Base-by-base conservation (phyloP, 208 protist genomes). In the Acanthamoeba culbertsoni region DNA sequence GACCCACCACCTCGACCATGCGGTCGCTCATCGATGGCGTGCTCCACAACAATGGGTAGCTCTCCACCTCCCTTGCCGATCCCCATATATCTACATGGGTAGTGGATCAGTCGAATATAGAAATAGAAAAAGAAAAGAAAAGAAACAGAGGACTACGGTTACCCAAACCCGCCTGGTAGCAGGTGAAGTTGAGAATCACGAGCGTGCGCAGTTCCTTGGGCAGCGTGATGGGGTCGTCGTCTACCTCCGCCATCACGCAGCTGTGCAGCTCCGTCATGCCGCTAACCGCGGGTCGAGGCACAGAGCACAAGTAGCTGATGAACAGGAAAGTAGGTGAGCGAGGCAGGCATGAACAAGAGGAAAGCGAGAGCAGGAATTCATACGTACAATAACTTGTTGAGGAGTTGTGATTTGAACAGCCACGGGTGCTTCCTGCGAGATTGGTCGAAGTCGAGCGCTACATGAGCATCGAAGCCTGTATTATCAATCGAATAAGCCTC, bases 141-240 rank as follows among this genome's bases (percentile, higher is more conserved):
- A n/a, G 7, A 12, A 73, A 73, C 28, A 12, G 7, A 23, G n/a
- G n/a, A n/a, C n/a, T n/a, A 6, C 6, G 28, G 10, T 33, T 55
- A 88, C 53, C 53, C 2, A 68, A n/a, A 33, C 82, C 82, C 51
- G 53, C 82, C 20, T 68, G 46, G 82, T 90, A 90, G 37, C 35
- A 68, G 37, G 46, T 59, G 26, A 90, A 90, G 82, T 90, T 90
- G 82, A 90, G 46, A 18, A 90, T 53, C 12, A 90, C 82, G 26
- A 90, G n/a, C 0, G 53, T 68, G 20, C 33, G 3, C 18, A 90
- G 53, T 20, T 68, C 53, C 46, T 68, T 68, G 51, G 82, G 82
- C 82, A 68, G 46, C 18, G 16, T 45, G 53, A 90, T 68, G 46
- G 31, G 35, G 14, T 90, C 37, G 35, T 48, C 82, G 55, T 90